Percentiles rank a stretch among this genome's conserved stretches.
Evolutionary conservation across 1,284 basidiomycete species (phyloP).

Genomic region (Ceratobasidium sp.): DNA sequence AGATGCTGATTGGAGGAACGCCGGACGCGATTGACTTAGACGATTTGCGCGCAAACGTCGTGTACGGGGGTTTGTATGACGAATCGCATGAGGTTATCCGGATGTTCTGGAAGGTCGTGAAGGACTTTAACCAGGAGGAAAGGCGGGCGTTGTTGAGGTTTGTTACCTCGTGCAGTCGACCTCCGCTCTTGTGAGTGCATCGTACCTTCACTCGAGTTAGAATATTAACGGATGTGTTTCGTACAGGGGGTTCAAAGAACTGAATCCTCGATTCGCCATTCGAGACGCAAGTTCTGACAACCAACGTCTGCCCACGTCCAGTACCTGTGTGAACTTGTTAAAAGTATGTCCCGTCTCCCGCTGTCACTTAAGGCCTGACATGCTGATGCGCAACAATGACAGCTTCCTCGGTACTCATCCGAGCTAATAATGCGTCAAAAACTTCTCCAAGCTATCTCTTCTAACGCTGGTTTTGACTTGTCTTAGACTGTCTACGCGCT

Average conservation of each 20-base stretch:
- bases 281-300: conserved; percentile 81
- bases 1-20: conserved; percentile 86
- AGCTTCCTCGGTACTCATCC: conserved; percentile 78
- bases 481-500: too few relatives aligned
- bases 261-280: conserved; percentile 88
- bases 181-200: conserved; percentile 79
- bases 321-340: conserved; percentile 89
- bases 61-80: conserved; percentile 83
- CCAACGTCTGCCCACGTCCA: conserved; percentile 81
- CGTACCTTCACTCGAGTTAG: background rate
- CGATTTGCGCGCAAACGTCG: conserved; percentile 80
- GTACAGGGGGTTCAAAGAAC: conserved; percentile 85
- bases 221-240: background rate
- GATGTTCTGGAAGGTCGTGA: conserved; percentile 84
- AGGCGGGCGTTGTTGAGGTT: conserved; percentile 82
- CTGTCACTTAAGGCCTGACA: background rate
- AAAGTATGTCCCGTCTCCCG: conserved; percentile 66
- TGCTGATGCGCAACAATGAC: conserved; percentile 22
- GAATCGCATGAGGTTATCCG: conserved; percentile 77
- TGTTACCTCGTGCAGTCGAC: conserved; percentile 91
- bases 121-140: conserved; percentile 80
- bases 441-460: conserved; percentile 86
- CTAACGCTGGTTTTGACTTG: conserved; percentile 90
- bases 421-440: conserved; percentile 78
- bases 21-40: conserved; percentile 85